Evolutionary conservation across 345 rosid species (phyloP), one percentile per base, ranked within the genome.

Genomic region (Barbarea vulgaris): DNA sequence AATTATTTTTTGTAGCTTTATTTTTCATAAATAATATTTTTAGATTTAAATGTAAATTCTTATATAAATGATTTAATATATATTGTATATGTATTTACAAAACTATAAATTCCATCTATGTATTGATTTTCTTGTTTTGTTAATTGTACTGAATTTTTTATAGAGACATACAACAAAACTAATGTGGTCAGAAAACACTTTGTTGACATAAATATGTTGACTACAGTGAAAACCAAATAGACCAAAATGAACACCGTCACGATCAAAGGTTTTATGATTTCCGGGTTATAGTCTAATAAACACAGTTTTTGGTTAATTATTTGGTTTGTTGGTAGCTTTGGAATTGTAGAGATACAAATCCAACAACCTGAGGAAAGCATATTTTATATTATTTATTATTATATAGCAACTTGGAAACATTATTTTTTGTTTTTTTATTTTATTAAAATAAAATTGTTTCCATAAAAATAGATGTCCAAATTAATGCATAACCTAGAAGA

Each of bases 271-370:
- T 56, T 18, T 31, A 24, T 14, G 28, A 56, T 11, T 14, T n/a
- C 39, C 39, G 24, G 61, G 14, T 15, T 59, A 13, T 48, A 50
- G 15, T 66, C 52, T 19, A 37, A 19, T 2, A 60, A 50, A 59
- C 36, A 28, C 36, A 4, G 13, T 19, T 54, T 75, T 10, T 27
- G 4, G 36, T 51, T 52, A 69, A 76, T 60, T 61, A 69, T 76
- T 76, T 51, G 21, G 69, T 61, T 76, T 61, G 64, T 69, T 41
- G 74, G 48, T 37, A 30, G 74, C 48, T 59, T 51, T 48, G 31
- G 5, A 46, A 34, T 60, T 27, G 14, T n/a, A 33, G 61, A 60
- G 37, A 41, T 36, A 52, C 27, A n/a, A 50, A 36, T 8, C 11
- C 13, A 68, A 51, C 28, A 60, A 50, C 74, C 61, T 7, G 9